Base-by-base conservation (phyloP, 495 filamentous ascomycete species). In the Xylaria acuta region DNA sequence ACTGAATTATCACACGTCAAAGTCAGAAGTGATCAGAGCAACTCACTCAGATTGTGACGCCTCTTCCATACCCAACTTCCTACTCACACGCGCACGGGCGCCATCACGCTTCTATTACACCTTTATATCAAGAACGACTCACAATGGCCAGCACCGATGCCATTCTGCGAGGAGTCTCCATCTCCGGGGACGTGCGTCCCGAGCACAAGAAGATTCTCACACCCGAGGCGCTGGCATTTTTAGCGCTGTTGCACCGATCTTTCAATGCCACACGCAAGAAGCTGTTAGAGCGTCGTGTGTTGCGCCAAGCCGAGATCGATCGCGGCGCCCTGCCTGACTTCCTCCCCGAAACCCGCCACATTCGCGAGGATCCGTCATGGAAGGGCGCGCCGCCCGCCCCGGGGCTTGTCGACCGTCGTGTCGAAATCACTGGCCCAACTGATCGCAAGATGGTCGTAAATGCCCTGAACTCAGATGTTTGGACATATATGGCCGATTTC, bases 371-470 rank as follows among this genome's bases (percentile, higher is more conserved):
- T 81, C 90, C 92, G 80, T 89, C 94, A 77, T 99, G 96, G 96
- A 94, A 91, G 86, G 97, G 94, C 72, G 95, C 96, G 38, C 91
- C 93, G 59, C 96, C 97, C 20, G 96, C 97, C 11, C 95, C 96
- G 0, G 96, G 96, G 54, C 86, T 99, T 49, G 91, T 98, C 45
- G 97, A 99, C 84, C 90, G 96, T 71, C 88, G 96, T 73, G 94
- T 97, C n/a, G 96, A 99, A 87, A 99, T 99, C 83, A 99, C 96
- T 18, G 96, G 96, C 1, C 96, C 96, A 0, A 98, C 96, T 4
- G 96, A 98, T 83, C 88, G 97, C 72, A 99, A 98, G 89, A 99
- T 99, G 96, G 94, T 99, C 49, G 93, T 99, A 69, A 99, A 99
- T 83, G 96, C 96, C 7, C 78, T 99, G 80, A 99, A 99, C 82